phyloP scores from a whole-genome alignment of 805 yeast species.

The Kazachstania martiniae region DNA sequence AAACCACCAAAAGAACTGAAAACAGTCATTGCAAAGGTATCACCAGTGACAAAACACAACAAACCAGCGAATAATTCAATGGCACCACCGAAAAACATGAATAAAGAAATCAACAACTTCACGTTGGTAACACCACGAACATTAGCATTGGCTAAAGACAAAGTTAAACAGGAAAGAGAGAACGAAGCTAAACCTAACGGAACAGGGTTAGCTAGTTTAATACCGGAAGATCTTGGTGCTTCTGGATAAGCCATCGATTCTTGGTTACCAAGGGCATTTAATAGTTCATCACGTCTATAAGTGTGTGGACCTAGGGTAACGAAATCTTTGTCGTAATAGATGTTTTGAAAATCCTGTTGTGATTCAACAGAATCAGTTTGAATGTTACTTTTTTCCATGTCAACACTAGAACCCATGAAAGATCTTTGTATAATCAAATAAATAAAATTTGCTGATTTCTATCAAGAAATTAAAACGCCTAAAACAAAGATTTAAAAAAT shows the following conservation, averaged over 20 bases:
- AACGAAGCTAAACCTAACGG: slow-evolving; percentile 67
- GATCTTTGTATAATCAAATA: background rate
- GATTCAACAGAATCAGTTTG: background rate
- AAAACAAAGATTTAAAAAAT: no score
- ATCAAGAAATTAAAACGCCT: no score
- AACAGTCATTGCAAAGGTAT: slow-evolving; percentile 61
- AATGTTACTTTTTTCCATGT: slow-evolving; percentile 1
- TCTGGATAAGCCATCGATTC: background rate
- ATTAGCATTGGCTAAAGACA: slow-evolving; percentile 50
- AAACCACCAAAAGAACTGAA: slow-evolving; percentile 50
- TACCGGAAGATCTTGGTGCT: slow-evolving; percentile 29
- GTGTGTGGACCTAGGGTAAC: slow-evolving; percentile 32
- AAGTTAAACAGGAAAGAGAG: slow-evolving; percentile 45
- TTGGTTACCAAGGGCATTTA: slow-evolving; percentile 28
- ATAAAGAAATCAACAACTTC: slow-evolving; percentile 52
- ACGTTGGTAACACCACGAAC: slow-evolving; percentile 58
- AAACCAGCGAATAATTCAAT: slow-evolving; percentile 64
- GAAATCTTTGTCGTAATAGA: slow-evolving; percentile 26
- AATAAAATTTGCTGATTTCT: no score
- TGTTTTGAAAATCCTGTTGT: slow-evolving; percentile 6
- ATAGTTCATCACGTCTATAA: slow-evolving; percentile 43
- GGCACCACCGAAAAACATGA: slow-evolving; percentile 63
- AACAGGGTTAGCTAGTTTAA: slow-evolving; percentile 63
- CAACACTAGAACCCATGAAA: slow-evolving; percentile 1
- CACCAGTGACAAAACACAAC: slow-evolving; percentile 67